phyloP scores from a whole-genome alignment of 768 basidiomycete genomes.

The Suillus luteus region DNA sequence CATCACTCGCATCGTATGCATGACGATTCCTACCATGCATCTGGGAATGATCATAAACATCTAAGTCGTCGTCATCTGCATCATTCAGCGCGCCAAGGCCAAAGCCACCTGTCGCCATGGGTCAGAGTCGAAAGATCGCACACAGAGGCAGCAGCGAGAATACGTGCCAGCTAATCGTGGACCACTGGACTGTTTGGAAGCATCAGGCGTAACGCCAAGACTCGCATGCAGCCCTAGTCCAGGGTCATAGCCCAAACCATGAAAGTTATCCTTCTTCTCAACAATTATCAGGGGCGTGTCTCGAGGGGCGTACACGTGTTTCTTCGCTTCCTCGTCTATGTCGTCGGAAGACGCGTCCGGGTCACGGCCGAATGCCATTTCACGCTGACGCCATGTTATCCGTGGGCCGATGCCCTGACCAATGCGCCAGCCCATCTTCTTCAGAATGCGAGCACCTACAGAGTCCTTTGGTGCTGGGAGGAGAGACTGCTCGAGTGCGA shows the following conservation, averaged over 20 bases:
- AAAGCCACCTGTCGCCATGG: constrained; percentile 63
- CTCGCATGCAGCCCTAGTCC: constrained; percentile 63
- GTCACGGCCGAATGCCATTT: constrained; percentile 63
- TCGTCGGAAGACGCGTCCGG: constrained; percentile 42
- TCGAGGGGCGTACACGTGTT: constrained; percentile 83
- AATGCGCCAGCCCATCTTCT: constrained; percentile 93
- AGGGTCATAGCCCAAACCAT: constrained; percentile 83
- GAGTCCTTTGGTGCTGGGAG: constrained; percentile 78
- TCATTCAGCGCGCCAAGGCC: constrained; percentile 90
- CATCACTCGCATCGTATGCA: constrained; percentile 67
- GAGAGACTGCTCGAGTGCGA: constrained; percentile 63
- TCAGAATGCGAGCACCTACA: constrained; percentile 80
- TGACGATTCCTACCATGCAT: constrained; percentile 46
- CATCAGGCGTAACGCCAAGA: constrained; percentile 41
- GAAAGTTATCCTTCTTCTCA: constrained; percentile 69
- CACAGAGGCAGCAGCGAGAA: not conserved
- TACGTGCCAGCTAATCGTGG: constrained; percentile 61
- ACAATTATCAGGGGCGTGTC: constrained; percentile 70
- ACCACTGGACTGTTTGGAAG: constrained; percentile 34
- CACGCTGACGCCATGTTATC: constrained; percentile 73
- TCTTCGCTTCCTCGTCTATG: constrained; percentile 79
- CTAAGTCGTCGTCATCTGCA: constrained; percentile 90
- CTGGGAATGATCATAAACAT: constrained; percentile 66
- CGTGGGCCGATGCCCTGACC: constrained; percentile 95
- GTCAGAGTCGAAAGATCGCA: constrained; percentile 6